Conservation (phyloP, 176 grass and related monocot genomes). For the Neostapfia colusana region DNA sequence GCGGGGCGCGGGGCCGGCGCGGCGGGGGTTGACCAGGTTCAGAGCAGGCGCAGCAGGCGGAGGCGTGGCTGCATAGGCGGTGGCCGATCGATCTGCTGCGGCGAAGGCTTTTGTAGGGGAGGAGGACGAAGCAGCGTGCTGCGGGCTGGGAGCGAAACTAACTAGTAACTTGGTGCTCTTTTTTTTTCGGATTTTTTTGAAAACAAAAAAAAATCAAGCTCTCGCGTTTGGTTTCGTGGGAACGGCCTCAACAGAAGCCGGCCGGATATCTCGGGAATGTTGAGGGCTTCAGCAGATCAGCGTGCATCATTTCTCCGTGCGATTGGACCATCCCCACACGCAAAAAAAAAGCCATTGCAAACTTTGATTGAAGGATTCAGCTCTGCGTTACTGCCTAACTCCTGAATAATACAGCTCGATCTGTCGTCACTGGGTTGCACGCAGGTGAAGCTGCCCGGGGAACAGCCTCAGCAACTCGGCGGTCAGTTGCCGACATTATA, state of each 20-base stretch:
- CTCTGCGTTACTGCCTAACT: slow-evolving; percentile 33
- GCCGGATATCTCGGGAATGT: neutral
- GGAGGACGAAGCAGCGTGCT: slow-evolving; percentile 21
- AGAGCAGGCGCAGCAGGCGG: neutral
- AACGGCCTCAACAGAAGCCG: neutral
- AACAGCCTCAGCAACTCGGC: neutral
- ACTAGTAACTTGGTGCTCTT: neutral
- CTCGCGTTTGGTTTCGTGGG: neutral
- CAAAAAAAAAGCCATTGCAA: slow-evolving; percentile 10
- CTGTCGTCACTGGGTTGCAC: neutral
- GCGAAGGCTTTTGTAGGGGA: slow-evolving; percentile 39
- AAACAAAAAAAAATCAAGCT: neutral
- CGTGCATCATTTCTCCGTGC: neutral
- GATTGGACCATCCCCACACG: slow-evolving; percentile 27
- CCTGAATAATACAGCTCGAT: neutral
- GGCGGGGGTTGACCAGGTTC: neutral
- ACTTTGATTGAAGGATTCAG: neutral
- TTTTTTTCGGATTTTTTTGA: neutral
- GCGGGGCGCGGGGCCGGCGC: neutral
- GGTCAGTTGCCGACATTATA: slow-evolving; percentile 13
- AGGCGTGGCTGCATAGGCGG: neutral
- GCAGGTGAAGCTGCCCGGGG: neutral
- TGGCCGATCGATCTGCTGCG: slow-evolving; percentile 21
- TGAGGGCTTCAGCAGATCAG: too few relatives aligned
- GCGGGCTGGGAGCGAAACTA: slow-evolving; percentile 32